Evolutionary conservation across 1,139 yeast species (phyloP).

Genomic region (Saccharomyces hybrid): DNA sequence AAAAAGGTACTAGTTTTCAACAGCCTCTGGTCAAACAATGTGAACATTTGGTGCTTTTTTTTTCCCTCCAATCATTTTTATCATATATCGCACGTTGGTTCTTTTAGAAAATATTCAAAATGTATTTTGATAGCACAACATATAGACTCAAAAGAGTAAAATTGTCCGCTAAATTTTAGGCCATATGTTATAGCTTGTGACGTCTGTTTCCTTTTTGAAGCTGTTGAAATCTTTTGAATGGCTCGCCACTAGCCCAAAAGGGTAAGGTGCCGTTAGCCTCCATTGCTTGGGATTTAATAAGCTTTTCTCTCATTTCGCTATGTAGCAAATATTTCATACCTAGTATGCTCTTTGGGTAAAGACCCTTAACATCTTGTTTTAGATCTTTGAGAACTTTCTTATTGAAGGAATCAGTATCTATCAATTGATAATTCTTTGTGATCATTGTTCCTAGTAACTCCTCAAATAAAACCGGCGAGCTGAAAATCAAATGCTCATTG

Average conservation of each 20-base stretch:
- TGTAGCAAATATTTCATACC: constrained; percentile 53
- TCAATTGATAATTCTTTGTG: constrained; percentile 45
- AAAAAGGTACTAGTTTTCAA: too few relatives aligned
- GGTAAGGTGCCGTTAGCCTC: constrained; percentile 58
- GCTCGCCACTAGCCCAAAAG: constrained; percentile 45
- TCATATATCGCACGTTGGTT: too few relatives aligned
- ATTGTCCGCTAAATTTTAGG: too few relatives aligned
- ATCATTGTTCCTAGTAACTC: constrained; percentile 48
- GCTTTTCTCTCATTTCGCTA: constrained; percentile 41
- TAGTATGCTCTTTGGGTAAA: constrained; percentile 51
- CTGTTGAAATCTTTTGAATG: constrained; percentile 4
- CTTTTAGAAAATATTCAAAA: too few relatives aligned
- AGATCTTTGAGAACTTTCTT: constrained; percentile 42
- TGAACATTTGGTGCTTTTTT: too few relatives aligned
- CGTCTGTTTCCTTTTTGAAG: constrained; percentile 1
- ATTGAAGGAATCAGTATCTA: constrained; percentile 55
- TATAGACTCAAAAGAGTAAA: too few relatives aligned
- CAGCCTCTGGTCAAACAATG: too few relatives aligned
- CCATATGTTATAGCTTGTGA: background rate
- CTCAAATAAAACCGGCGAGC: constrained; percentile 54
- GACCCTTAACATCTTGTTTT: constrained; percentile 38
- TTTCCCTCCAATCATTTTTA: too few relatives aligned
- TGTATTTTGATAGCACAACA: too few relatives aligned
- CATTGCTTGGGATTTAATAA: constrained; percentile 53
- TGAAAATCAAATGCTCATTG: constrained; percentile 64